phyloP scores from a whole-genome alignment of 2,329 filamentous ascomycete genomes.

The Alternaria sp. region DNA sequence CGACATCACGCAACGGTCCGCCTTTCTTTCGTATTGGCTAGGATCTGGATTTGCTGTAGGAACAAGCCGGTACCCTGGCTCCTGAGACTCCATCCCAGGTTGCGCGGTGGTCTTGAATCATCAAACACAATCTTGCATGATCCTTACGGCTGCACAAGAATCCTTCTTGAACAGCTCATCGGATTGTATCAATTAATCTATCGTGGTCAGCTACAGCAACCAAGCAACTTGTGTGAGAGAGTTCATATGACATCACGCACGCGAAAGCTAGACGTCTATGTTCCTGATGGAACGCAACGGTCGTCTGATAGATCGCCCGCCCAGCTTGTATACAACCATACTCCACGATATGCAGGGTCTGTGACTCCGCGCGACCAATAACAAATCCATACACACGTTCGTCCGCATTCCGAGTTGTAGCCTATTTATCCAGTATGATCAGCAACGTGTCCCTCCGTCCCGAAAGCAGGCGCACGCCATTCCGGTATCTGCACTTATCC shows the following conservation, averaged over 20 bases:
- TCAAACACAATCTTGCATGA: not conserved
- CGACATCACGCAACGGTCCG: constrained; percentile 1
- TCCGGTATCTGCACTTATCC: not conserved
- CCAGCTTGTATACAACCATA: not conserved
- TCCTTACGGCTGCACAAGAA: not conserved
- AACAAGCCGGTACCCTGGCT: not conserved
- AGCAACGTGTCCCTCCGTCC: not conserved
- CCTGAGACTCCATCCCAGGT: not conserved
- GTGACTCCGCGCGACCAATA: not conserved
- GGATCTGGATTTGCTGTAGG: not conserved
- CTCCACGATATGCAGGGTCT: not conserved
- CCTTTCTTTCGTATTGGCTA: not conserved
- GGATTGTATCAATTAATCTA: not conserved
- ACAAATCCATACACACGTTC: not conserved
- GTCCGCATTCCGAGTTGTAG: not conserved
- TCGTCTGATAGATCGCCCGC: not conserved
- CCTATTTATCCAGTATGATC: not conserved
- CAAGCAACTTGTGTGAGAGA: not conserved
- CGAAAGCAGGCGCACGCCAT: not conserved
- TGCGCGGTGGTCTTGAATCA: not conserved
- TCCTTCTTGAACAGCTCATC: not conserved
- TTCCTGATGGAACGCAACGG: not conserved
- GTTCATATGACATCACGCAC: not conserved
- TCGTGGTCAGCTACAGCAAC: not conserved
- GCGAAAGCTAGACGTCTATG: not conserved